Evolutionary conservation across 306 rosid genomes (phyloP).

Genomic region (Prunus fruticosa): DNA sequence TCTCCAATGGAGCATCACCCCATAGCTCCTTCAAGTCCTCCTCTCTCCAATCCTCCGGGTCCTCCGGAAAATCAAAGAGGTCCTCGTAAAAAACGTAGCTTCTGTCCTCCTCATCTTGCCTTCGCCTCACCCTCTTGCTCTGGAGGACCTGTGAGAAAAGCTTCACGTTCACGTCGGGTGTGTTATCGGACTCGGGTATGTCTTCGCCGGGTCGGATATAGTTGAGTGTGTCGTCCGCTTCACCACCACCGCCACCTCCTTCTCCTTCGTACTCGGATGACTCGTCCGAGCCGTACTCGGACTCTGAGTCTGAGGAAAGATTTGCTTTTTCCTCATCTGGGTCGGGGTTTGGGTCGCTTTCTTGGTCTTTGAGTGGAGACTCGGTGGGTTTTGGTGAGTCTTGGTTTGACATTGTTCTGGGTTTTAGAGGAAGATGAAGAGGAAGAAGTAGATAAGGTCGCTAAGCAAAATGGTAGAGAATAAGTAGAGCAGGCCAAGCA

Average conservation of each 20-base stretch:
- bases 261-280: constrained; percentile 18
- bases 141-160: constrained; percentile 26
- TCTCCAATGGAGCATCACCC: constrained; percentile 54
- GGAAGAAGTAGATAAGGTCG: constrained; percentile 5
- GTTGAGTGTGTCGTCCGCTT: constrained; percentile 19
- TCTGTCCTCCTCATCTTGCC: constrained; percentile 26
- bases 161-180: constrained; percentile 34
- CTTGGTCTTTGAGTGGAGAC: constrained; percentile 3
- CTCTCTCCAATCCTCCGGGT: constrained; percentile 71
- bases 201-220: constrained; percentile 27
- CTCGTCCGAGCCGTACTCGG: constrained; percentile 27
- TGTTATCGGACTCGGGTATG: constrained; percentile 25
- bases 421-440: constrained; percentile 1
- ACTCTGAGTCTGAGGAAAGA: constrained; percentile 17
- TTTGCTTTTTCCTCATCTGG: constrained; percentile 15
- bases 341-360: neutral
- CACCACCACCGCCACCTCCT: neutral
- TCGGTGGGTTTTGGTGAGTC: constrained; percentile 3
- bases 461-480: neutral
- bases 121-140: constrained; percentile 24
- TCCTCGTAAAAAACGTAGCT: constrained; percentile 10
- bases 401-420: constrained; percentile 8
- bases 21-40: constrained; percentile 72
- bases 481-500: neutral
- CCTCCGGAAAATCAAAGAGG: constrained; percentile 61